A percentile compares a stretch with the other conserved stretches of the same genome.
phyloP scores from a whole-genome alignment of 2,329 filamentous ascomycete species.

The Claviceps monticola region DNA sequence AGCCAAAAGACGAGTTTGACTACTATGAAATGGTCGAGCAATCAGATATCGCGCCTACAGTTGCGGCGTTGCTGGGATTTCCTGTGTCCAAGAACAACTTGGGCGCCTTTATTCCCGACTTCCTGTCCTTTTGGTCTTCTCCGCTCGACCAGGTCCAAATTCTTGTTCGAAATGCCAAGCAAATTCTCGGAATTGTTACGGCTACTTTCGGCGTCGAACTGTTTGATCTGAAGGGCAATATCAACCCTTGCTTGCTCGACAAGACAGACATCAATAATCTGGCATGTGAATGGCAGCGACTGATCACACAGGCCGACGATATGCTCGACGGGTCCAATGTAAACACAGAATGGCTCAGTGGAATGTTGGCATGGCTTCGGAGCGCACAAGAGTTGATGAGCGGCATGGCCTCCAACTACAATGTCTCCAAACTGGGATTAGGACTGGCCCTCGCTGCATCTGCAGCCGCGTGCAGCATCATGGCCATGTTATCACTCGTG shows the following conservation, averaged over 20 bases:
- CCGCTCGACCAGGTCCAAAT: constrained; percentile 47
- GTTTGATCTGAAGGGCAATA: constrained; percentile 20
- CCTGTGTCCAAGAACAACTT: constrained; percentile 83
- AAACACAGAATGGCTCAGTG: constrained; percentile 26
- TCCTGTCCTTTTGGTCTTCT: constrained; percentile 59
- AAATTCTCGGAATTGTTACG: constrained; percentile 64
- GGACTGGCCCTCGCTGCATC: constrained; percentile 26
- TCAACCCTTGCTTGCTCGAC: constrained; percentile 22
- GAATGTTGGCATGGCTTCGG: constrained; percentile 48
- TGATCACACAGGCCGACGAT: constrained; percentile 14
- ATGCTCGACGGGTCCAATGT: constrained; percentile 14
- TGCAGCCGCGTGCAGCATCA: constrained; percentile 14
- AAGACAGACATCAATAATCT: constrained; percentile 37
- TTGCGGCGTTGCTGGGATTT: constrained; percentile 76
- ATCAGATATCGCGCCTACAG: constrained; percentile 81
- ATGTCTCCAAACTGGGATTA: constrained; percentile 47
- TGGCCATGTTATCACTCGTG: constrained; percentile 6
- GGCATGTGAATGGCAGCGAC: constrained; percentile 51
- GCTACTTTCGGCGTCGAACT: constrained; percentile 49
- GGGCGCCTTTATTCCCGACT: constrained; percentile 68
- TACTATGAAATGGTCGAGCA: constrained; percentile 84
- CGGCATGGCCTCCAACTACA: constrained; percentile 83
- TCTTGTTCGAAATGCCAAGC: constrained; percentile 62
- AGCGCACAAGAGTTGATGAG: constrained; percentile 70
- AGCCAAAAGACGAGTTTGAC: constrained; percentile 55